A percentile compares a stretch with the other conserved stretches of the same genome.
Evolutionary conservation across 2,329 filamentous ascomycete species (phyloP).

Genomic region (Alternaria arborescens): DNA sequence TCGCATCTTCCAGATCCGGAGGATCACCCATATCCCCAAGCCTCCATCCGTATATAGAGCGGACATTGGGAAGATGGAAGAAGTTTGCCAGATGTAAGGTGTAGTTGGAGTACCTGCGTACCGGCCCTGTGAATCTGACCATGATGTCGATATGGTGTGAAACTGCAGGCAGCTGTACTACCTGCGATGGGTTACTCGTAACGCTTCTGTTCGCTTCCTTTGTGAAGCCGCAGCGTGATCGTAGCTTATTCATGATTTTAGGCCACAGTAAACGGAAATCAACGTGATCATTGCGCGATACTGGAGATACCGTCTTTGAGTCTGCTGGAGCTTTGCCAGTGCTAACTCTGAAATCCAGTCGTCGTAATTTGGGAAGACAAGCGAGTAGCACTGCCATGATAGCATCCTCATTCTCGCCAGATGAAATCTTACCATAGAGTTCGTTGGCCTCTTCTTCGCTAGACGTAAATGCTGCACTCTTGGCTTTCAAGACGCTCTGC

Average conservation of each 20-base stretch:
- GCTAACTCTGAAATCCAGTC: not conserved
- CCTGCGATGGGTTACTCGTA: not conserved
- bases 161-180: not conserved
- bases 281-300: not conserved
- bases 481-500: not conserved
- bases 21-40: not conserved
- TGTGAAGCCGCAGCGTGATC: not conserved
- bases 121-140: not conserved
- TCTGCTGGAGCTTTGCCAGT: not conserved
- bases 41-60: constrained; percentile 1
- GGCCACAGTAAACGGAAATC: not conserved
- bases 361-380: not conserved
- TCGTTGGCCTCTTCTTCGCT: not conserved
- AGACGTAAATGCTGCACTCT: not conserved
- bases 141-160: not conserved
- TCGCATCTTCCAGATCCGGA: not conserved
- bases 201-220: not conserved
- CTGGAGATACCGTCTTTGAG: too few relatives aligned
- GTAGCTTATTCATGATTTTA: not conserved
- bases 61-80: not conserved
- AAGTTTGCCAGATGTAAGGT: not conserved
- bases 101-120: not conserved
- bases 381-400: not conserved
- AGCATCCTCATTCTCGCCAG: not conserved
- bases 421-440: not conserved